Evolutionary conservation across 768 basidiomycete species (phyloP).

Genomic region (Pisolithus sp.): DNA sequence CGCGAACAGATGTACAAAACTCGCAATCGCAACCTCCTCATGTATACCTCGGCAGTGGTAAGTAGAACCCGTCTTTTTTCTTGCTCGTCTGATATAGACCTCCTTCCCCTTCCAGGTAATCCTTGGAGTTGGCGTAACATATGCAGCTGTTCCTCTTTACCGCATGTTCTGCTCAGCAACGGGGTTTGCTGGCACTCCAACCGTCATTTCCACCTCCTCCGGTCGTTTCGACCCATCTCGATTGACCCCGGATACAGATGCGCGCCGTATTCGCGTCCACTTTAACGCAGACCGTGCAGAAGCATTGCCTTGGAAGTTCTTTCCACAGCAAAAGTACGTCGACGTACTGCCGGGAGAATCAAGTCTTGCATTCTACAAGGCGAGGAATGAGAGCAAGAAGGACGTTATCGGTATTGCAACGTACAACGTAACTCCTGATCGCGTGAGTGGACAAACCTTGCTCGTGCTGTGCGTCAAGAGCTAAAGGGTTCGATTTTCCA

Average conservation of each 20-base stretch:
- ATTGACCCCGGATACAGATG: conserved; percentile 65
- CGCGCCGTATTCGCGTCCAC: conserved; percentile 81
- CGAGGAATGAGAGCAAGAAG: conserved; percentile 74
- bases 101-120: conserved; percentile 50
- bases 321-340: conserved; percentile 85
- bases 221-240: conserved; percentile 81
- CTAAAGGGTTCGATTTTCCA: not conserved
- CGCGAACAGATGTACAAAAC: conserved; percentile 43
- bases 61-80: conserved; percentile 20
- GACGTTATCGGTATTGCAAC: conserved; percentile 98
- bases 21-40: conserved; percentile 66
- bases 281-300: conserved; percentile 94
- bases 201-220: conserved; percentile 55
- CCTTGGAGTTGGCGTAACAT: conserved; percentile 76
- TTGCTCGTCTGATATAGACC: not conserved
- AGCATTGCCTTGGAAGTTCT: conserved; percentile 88
- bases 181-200: conserved; percentile 92
- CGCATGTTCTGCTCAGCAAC: conserved; percentile 98
- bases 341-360: conserved; percentile 93
- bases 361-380: conserved; percentile 92
- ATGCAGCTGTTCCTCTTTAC: conserved; percentile 95
- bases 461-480: not conserved
- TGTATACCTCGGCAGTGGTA: conserved; percentile 83
- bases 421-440: conserved; percentile 97
- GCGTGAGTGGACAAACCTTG: conserved; percentile 46